Base-by-base conservation (phyloP, 371 early-diverging fungal species). In the Lichtheimia ornata region DNA sequence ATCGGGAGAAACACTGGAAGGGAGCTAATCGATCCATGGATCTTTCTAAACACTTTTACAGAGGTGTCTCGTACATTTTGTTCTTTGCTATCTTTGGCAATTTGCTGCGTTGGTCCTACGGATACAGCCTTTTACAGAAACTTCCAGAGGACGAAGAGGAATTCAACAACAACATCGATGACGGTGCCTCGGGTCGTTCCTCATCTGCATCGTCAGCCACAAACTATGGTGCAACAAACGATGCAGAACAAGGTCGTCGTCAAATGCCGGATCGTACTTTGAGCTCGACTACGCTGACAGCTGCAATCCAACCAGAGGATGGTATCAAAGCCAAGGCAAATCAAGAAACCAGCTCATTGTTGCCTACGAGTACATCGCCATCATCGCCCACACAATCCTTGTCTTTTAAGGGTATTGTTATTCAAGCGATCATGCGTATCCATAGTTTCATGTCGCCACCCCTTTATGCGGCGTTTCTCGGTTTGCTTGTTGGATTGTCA, bases 21-120 rank as follows among this genome's bases (percentile, higher is more conserved):
- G 40, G 30, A 17, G 3, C 18, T 54, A 27, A 35, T 27, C 15
- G 20, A 35, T 54, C n/a, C 50, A 15, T 52, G 52, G 18, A 52
- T 44, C 20, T 44, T 24, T 41, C 25, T 51, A 17, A 15, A 15
- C 18, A 54, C 27, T 54, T 54, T 40, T 14, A 30, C 44, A 84
- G 92, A 62, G 90, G 91, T 14, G 83, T 92, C 28, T 85, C 90
- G 0, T 92, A 92, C 62, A 87, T 86, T 24, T 74, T 92, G 54
- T 86, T 92, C 47, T 91, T 84, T 70, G 90, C 87, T 42, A 82
- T 90, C 64, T 83, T 91, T 72, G 83, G 88, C 65, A 92, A 92
- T 60, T 28, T 63, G 17, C 64, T 91, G 51, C 85, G 91, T 20
- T 92, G 91, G 90, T 89, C 88, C 30, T 90, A 88, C 60, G 92